phyloP scores from a whole-genome alignment of 306 rosid genomes.

The Vicia sativa region DNA sequence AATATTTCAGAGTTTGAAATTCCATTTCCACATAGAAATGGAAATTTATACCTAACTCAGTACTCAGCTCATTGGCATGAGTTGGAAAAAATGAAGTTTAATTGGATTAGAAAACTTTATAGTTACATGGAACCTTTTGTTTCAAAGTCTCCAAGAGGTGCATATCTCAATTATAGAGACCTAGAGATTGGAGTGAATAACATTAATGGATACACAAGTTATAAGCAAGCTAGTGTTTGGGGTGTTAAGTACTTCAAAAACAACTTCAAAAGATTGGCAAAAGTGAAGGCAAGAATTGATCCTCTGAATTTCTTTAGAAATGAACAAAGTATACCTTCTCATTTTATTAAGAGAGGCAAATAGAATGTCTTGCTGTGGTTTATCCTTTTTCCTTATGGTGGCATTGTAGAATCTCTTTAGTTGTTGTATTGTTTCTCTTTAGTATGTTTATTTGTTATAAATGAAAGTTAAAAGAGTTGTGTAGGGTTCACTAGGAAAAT shows the following conservation, averaged over 20 bases:
- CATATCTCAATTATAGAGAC: slow-evolving; percentile 1
- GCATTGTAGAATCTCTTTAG: too few species aligned
- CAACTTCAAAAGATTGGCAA: slow-evolving; percentile 36
- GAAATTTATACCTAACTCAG: slow-evolving; percentile 35
- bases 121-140: slow-evolving; percentile 10
- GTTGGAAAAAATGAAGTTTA: slow-evolving; percentile 30
- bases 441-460: too few species aligned
- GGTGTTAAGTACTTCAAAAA: slow-evolving; percentile 36
- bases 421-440: too few species aligned
- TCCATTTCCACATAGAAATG: slow-evolving; percentile 45
- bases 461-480: too few species aligned
- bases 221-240: slow-evolving; percentile 39
- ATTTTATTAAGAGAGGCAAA: background rate
- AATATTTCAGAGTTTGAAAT: slow-evolving; percentile 41
- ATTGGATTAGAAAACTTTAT: slow-evolving; percentile 38
- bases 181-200: slow-evolving; percentile 27
- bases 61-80: slow-evolving; percentile 32
- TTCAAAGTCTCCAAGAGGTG: slow-evolving; percentile 8
- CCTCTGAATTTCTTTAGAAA: slow-evolving; percentile 29
- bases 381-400: too few species aligned
- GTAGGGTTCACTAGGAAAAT: too few species aligned
- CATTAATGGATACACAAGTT: slow-evolving; percentile 35
- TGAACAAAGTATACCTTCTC: slow-evolving; percentile 25
- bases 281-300: slow-evolving; percentile 37
- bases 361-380: background rate